Evolutionary conservation across 495 filamentous ascomycete genomes (phyloP).

Genomic region (Xylaria longipes): DNA sequence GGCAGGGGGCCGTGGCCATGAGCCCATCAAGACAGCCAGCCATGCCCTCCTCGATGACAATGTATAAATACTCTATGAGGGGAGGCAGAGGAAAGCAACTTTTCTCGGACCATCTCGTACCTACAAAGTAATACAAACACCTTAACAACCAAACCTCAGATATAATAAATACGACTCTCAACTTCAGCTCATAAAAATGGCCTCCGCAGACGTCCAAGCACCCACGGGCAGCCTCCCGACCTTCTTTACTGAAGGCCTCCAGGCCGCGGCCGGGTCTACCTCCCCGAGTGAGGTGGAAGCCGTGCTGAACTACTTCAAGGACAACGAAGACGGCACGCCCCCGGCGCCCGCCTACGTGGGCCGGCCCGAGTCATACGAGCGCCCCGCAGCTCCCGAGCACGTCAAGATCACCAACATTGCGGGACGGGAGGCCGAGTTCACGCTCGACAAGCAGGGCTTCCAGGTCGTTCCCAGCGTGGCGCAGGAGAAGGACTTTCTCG

Average conservation of each 20-base stretch:
- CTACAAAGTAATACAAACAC: neutral
- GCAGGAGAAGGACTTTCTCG: slow-evolving; percentile 66
- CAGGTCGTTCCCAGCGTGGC: slow-evolving; percentile 47
- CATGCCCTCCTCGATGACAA: neutral
- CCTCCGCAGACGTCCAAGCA: slow-evolving; percentile 38
- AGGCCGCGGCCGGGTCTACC: neutral
- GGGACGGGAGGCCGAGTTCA: slow-evolving; percentile 47
- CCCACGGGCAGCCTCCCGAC: slow-evolving; percentile 27
- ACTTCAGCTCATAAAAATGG: slow-evolving; percentile 29
- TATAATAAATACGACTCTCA: neutral
- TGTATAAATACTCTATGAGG: neutral
- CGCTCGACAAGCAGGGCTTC: slow-evolving; percentile 52
- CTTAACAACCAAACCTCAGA: neutral
- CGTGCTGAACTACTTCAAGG: slow-evolving; percentile 65
- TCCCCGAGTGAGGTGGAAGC: slow-evolving; percentile 56
- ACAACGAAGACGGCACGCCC: slow-evolving; percentile 62
- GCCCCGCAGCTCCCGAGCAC: slow-evolving; percentile 43
- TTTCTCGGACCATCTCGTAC: neutral
- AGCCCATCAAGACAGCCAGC: slow-evolving; percentile 4
- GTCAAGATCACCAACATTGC: slow-evolving; percentile 51
- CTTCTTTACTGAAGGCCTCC: slow-evolving; percentile 25
- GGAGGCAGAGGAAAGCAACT: neutral
- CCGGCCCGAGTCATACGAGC: slow-evolving; percentile 58
- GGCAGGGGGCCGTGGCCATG: slow-evolving; percentile 2
- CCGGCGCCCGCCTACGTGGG: slow-evolving; percentile 57